Conservation (phyloP, 2,329 filamentous ascomycete species). For the Arthrinium puccinioides region DNA sequence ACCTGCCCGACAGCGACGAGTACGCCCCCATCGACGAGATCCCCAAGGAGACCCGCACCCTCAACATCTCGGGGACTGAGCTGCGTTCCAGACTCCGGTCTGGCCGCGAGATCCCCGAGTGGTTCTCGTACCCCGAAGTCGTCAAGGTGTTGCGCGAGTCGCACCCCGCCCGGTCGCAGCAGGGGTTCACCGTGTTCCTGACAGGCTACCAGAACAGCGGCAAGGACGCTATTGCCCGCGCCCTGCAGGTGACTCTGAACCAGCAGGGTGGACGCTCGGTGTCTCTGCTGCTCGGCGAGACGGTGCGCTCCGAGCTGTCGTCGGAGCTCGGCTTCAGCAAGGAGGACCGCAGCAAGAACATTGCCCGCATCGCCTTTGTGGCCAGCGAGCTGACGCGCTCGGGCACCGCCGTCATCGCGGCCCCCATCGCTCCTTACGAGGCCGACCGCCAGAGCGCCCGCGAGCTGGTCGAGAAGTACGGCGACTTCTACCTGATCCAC, state of each 20-base stretch:
- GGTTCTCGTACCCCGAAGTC: slow-evolving; percentile 99
- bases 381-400: slow-evolving; percentile 89
- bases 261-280: slow-evolving; percentile 95
- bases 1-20: slow-evolving; percentile 94
- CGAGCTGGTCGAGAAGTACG: slow-evolving; percentile 79
- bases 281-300: slow-evolving; percentile 91
- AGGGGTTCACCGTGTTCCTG: slow-evolving; percentile 98
- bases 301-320: slow-evolving; percentile 85
- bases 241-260: slow-evolving; percentile 93
- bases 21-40: slow-evolving; percentile 93
- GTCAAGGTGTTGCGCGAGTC: slow-evolving; percentile 94
- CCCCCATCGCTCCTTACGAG: slow-evolving; percentile 92
- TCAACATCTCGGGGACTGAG: slow-evolving; percentile 84
- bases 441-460: slow-evolving; percentile 67
- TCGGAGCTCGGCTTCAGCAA: slow-evolving; percentile 92
- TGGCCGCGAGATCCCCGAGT: slow-evolving; percentile 92
- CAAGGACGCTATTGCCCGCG: slow-evolving; percentile 94
- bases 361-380: slow-evolving; percentile 93
- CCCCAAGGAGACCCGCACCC: slow-evolving; percentile 70
- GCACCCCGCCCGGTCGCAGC: slow-evolving; percentile 81
- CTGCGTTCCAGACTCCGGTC: slow-evolving; percentile 86
- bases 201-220: slow-evolving; percentile 95
- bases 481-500: slow-evolving; percentile 91
- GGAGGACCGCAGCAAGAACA: slow-evolving; percentile 90
- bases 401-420: slow-evolving; percentile 90